Evolutionary conservation across 2,329 filamentous ascomycete genomes (phyloP), one percentile per base, ranked within the genome.

Genomic region (Helotiales sp.): DNA sequence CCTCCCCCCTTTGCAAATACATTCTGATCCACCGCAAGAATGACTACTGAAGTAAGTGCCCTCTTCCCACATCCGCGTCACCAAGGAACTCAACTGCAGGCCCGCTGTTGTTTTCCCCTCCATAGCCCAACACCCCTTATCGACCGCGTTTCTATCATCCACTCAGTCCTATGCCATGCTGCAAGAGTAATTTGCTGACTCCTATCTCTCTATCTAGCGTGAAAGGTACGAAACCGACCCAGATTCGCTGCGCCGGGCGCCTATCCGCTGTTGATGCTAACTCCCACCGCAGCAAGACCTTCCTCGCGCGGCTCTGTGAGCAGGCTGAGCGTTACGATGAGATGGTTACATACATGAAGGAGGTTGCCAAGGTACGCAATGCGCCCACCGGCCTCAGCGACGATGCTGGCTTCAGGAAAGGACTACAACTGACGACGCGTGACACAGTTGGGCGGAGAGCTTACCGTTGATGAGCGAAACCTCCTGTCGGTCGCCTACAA

Each of bases 321-420:
- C 96, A 99, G 90, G 96, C 96, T 82, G 96, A 98, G 89, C 95
- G 95, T 81, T 99, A 99, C 86, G 95, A 99, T 95, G 96, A 98
- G 86, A 98, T 98, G 95, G 95, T 98, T 78, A 93, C 90, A 80
- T 97, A 95, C 87, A 98, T 98, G 96, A 98, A 98, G 93, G 93
- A 97, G 91, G 95, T 98, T 79, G 95, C 95, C 83, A 96, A 97
- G 86, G 90, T 91, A 89, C 63, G 74, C 69, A 59, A 70, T 68
- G 26, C 52, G 45, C 52, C 77, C 40, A 22, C 22, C 30, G n/a
- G 26, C 80, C 76, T 64, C 73, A 52, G 55, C 67, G 63, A 24
- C 60, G 57, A 64, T 62, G 55, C 22, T 55, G n/a, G 43, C 54
- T 32, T 62, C 50, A 28, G n/a, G 47, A 57, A 63, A 65, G 52